A percentile compares a stretch with the other conserved stretches of the same genome.
Conservation (phyloP, 2,329 filamentous ascomycete species). For the Cladosporium halotolerans region DNA sequence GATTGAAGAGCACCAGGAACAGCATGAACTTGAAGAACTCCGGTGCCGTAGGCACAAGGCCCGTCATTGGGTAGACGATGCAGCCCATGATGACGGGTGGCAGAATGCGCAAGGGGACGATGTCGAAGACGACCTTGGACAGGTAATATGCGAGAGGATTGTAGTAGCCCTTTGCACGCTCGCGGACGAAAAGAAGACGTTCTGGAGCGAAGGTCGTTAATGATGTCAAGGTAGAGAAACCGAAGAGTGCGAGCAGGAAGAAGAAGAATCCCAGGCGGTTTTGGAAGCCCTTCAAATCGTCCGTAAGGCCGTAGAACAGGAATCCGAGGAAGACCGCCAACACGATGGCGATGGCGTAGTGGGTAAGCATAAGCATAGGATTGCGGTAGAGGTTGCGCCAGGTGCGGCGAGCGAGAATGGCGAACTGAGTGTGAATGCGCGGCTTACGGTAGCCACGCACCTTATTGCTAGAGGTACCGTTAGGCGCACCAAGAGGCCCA, state of each 20-base stretch:
- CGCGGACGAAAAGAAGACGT: constrained; percentile 81
- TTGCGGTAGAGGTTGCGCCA: constrained; percentile 98
- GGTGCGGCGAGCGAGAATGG: constrained; percentile 81
- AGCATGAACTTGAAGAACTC: constrained; percentile 91
- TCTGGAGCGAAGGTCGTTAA: constrained; percentile 90
- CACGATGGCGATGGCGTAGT: constrained; percentile 94
- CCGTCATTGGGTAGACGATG: constrained; percentile 97
- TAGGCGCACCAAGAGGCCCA: constrained; percentile 42
- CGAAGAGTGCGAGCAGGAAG: constrained; percentile 90
- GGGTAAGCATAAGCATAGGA: constrained; percentile 95
- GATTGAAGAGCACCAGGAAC: constrained; percentile 89
- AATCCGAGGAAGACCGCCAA: constrained; percentile 91
- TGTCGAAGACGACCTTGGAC: constrained; percentile 96
- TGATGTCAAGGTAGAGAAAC: constrained; percentile 91
- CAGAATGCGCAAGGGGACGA: constrained; percentile 86
- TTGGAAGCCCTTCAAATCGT: constrained; percentile 96
- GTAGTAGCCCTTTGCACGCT: constrained; percentile 96
- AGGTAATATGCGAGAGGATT: constrained; percentile 88
- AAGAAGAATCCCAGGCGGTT: constrained; percentile 96
- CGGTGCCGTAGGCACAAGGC: constrained; percentile 70
- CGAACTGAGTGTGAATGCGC: constrained; percentile 72
- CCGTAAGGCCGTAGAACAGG: constrained; percentile 91
- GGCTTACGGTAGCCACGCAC: constrained; percentile 78
- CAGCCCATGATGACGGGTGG: constrained; percentile 92
- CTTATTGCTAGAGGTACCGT: constrained; percentile 42